Conservation (phyloP, 2,329 filamentous ascomycete genomes). For the Penicillium rolfsii region DNA sequence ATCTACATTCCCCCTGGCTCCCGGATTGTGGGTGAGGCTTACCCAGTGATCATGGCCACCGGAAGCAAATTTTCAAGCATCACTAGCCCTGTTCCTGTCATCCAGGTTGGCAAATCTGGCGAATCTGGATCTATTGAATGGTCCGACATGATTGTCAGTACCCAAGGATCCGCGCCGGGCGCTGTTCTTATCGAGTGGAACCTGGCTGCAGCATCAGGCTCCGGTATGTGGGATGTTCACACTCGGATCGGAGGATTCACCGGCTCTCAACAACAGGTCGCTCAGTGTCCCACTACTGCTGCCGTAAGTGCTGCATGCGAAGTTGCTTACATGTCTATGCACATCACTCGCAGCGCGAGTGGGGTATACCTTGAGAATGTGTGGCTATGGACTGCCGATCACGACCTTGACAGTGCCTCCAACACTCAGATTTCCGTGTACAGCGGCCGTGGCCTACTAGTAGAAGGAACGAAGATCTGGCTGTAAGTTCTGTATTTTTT, state of each 20-base stretch:
- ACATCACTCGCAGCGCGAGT: constrained; percentile 39
- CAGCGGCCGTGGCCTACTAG: constrained; percentile 56
- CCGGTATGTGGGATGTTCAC: constrained; percentile 63
- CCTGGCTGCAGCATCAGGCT: constrained; percentile 53
- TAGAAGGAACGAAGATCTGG: constrained; percentile 50
- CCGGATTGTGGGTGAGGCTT: constrained; percentile 59
- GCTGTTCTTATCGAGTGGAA: constrained; percentile 76
- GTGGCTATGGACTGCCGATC: constrained; percentile 59
- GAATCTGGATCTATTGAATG: constrained; percentile 69
- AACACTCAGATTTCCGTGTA: constrained; percentile 58
- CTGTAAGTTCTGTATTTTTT: constrained; percentile 35
- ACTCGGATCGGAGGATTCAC: constrained; percentile 56
- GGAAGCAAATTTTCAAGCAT: constrained; percentile 62
- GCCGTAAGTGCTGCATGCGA: constrained; percentile 40
- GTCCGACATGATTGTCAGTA: constrained; percentile 72
- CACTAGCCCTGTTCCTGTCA: constrained; percentile 63
- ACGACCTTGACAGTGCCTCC: constrained; percentile 56
- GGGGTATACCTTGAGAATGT: constrained; percentile 55
- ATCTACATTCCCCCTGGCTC: constrained; percentile 54
- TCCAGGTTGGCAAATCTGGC: constrained; percentile 68
- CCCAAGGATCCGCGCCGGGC: constrained; percentile 67
- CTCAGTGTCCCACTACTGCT: constrained; percentile 50
- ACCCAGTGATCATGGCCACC: constrained; percentile 59
- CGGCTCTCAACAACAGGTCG: constrained; percentile 51
- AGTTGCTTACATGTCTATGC: constrained; percentile 44